Evolutionary conservation across 2,329 filamentous ascomycete genomes (phyloP).

Genomic region (Metarhizium sp.): DNA sequence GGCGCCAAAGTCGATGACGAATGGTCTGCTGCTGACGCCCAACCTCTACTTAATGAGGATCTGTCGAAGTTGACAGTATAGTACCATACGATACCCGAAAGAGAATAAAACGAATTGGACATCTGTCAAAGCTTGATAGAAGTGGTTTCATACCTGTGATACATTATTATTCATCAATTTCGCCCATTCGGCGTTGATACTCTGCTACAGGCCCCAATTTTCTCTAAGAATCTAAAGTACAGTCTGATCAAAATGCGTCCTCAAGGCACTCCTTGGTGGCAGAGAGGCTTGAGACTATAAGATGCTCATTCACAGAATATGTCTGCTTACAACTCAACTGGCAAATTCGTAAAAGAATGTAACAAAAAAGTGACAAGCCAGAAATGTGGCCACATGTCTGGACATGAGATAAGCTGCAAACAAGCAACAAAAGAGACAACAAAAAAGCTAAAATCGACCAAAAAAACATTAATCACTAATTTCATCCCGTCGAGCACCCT

Average conservation of each 20-base stretch:
- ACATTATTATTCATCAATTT: constrained; percentile 13
- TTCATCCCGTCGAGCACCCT: constrained; percentile 28
- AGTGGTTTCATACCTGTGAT: constrained; percentile 3
- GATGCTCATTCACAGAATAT: constrained; percentile 24
- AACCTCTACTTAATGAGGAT: constrained; percentile 9
- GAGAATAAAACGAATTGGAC: not conserved
- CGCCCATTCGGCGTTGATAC: not conserved
- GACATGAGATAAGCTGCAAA: constrained; percentile 8
- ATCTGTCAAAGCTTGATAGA: not conserved
- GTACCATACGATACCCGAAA: constrained; percentile 13
- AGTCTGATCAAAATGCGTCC: constrained; percentile 24
- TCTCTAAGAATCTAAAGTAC: constrained; percentile 27
- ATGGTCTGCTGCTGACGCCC: constrained; percentile 8
- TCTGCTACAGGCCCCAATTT: constrained; percentile 1
- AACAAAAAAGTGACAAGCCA: constrained; percentile 8
- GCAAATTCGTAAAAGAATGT: constrained; percentile 7
- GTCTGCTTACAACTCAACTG: constrained; percentile 10
- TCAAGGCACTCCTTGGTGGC: constrained; percentile 8
- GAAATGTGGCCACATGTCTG: constrained; percentile 9
- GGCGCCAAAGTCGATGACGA: not conserved
- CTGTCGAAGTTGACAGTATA: constrained; percentile 21
- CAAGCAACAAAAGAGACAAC: constrained; percentile 6
- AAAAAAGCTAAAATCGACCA: constrained; percentile 8
- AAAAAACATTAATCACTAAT: constrained; percentile 4
- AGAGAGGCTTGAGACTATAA: constrained; percentile 21